Percentiles rank a stretch among this genome's conserved stretches.
These are phyloP conservation scores for Erythrophleum fordii DNA, from an alignment of 306 rosid genomes.

Conservation along the genomic window DNA sequence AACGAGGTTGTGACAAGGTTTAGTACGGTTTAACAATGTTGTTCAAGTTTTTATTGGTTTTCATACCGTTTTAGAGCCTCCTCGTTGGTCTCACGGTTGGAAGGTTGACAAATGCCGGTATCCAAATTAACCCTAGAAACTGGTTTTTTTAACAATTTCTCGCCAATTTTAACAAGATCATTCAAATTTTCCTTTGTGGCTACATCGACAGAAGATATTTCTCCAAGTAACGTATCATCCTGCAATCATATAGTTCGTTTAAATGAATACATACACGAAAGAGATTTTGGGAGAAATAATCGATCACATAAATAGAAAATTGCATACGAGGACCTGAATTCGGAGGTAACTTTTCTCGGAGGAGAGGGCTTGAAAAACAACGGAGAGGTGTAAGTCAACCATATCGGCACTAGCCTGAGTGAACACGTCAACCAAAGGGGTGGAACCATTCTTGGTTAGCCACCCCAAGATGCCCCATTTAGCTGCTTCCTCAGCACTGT, in stretches of 20 bases:
- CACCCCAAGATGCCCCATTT: slow-evolving; percentile 34
- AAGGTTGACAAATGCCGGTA: slow-evolving; percentile 43
- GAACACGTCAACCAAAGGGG: slow-evolving; percentile 46
- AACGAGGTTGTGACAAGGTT: not conserved
- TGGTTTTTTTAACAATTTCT: slow-evolving; percentile 50
- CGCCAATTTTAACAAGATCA: slow-evolving; percentile 50
- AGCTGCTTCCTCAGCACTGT: not conserved
- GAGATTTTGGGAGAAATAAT: not conserved
- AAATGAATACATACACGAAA: not conserved
- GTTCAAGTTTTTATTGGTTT: not conserved
- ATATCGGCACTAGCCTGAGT: slow-evolving; percentile 47
- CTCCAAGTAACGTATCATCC: slow-evolving; percentile 54
- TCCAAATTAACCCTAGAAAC: slow-evolving; percentile 61
- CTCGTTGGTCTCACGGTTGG: slow-evolving; percentile 47
- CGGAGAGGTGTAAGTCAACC: slow-evolving; percentile 52
- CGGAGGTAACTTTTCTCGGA: slow-evolving; percentile 52
- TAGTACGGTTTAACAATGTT: not conserved
- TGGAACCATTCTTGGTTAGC: slow-evolving; percentile 48
- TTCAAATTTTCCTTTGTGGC: slow-evolving; percentile 54
- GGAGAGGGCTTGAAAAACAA: slow-evolving; percentile 49
- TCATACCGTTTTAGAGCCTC: slow-evolving; percentile 55
- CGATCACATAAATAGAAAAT: not conserved
- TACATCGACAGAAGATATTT: slow-evolving; percentile 47
- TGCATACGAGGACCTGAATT: slow-evolving; percentile 40
- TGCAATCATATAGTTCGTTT: slow-evolving; percentile 2